Evolutionary conservation across 257 asterid genomes (phyloP).

Genomic region (Solanum megistacrolobum): DNA sequence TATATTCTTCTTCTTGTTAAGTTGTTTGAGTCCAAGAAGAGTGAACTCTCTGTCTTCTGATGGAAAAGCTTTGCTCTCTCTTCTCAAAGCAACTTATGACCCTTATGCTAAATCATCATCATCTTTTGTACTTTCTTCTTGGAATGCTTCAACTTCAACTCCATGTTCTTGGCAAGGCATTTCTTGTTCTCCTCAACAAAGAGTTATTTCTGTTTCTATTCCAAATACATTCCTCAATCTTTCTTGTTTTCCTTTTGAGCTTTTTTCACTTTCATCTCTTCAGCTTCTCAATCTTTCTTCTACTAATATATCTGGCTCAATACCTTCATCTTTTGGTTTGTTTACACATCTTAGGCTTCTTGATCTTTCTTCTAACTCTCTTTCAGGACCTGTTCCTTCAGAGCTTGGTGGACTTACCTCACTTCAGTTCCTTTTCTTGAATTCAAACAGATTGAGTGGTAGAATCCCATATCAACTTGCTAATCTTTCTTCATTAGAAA

Average conservation of each 20-base stretch:
- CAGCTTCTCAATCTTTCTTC: constrained; percentile 83
- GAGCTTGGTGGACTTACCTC: constrained; percentile 46
- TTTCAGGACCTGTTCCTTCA: constrained; percentile 52
- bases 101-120: constrained; percentile 37
- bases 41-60: constrained; percentile 50
- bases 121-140: constrained; percentile 59
- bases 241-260: constrained; percentile 42
- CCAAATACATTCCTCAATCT: constrained; percentile 84
- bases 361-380: constrained; percentile 63
- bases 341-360: constrained; percentile 53
- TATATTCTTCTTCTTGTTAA: constrained; percentile 14
- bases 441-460: constrained; percentile 56
- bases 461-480: constrained; percentile 45
- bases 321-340: constrained; percentile 53
- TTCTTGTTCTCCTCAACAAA: constrained; percentile 75
- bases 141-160: constrained; percentile 58
- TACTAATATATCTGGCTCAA: constrained; percentile 72
- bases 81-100: constrained; percentile 42
- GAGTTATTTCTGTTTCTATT: constrained; percentile 72
- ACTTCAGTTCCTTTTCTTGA: constrained; percentile 68
- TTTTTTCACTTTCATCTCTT: constrained; percentile 66
- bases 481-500: constrained; percentile 57
- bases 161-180: constrained; percentile 96
- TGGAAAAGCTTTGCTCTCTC: constrained; percentile 78
- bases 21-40: neutral